phyloP scores from a whole-genome alignment of 306 rosid genomes.

The Geum urbanum region DNA sequence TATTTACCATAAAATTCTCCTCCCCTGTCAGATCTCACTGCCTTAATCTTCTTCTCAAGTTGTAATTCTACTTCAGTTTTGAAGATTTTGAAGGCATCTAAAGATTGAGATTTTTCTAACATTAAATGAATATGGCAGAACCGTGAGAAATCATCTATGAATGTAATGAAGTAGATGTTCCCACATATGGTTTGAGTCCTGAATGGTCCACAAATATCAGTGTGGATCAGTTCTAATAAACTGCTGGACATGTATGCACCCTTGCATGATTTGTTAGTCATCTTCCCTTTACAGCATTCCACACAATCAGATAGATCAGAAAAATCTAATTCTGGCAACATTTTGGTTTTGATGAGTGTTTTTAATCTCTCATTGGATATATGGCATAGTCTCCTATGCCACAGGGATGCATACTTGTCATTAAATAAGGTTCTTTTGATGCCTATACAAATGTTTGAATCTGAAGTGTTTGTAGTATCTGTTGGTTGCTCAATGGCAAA shows the following conservation, averaged over 20 bases:
- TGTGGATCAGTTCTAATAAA: neutral
- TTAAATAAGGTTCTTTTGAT: neutral
- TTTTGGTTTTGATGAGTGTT: neutral
- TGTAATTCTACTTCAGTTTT: conserved; percentile 17
- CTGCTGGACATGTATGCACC: neutral
- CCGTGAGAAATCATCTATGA: conserved; percentile 1
- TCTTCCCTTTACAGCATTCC: neutral
- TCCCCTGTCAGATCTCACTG: too few species aligned
- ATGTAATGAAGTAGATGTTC: neutral
- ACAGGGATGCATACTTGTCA: neutral
- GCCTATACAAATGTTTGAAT: neutral
- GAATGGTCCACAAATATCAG: neutral
- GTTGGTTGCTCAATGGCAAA: too few species aligned
- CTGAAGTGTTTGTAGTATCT: too few species aligned
- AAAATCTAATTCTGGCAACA: neutral
- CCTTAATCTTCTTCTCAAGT: neutral
- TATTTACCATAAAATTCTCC: too few species aligned
- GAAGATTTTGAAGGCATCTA: neutral
- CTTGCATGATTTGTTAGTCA: neutral
- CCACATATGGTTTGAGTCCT: neutral
- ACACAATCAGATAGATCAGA: neutral
- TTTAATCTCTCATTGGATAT: neutral
- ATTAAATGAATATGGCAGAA: neutral
- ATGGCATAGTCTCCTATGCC: neutral
- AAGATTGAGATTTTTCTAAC: neutral